Evolutionary conservation across 306 rosid genomes (phyloP).

Genomic region (Medicago lupulina): DNA sequence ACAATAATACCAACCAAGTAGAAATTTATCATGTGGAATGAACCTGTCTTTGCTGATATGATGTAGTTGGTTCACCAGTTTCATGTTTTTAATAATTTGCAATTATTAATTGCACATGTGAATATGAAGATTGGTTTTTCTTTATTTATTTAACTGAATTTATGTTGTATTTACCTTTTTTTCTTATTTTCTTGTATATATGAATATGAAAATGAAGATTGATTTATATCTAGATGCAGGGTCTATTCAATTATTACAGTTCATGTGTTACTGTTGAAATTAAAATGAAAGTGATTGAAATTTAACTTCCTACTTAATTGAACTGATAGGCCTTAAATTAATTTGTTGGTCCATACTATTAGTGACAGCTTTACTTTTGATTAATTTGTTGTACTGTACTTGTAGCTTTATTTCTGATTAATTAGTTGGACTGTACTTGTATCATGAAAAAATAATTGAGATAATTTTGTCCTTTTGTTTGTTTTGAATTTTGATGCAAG

Average conservation of each 20-base stretch:
- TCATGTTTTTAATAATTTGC: not conserved
- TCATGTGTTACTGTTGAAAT: constrained; percentile 26
- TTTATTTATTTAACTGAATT: no score
- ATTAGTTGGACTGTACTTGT: constrained; percentile 14
- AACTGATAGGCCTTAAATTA: not conserved
- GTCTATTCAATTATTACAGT: constrained; percentile 31
- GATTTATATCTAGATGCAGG: not conserved
- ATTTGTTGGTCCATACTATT: not conserved
- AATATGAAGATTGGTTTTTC: not conserved
- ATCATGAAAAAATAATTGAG: not conserved
- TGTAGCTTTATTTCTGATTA: not conserved
- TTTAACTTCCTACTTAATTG: not conserved
- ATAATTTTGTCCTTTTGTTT: not conserved
- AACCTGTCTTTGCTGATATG: constrained; percentile 7
- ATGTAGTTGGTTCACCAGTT: constrained; percentile 12
- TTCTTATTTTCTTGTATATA: not conserved
- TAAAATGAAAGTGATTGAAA: constrained; percentile 32
- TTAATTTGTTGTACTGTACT: constrained; percentile 3
- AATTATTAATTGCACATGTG: constrained; percentile 12
- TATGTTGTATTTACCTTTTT: no score
- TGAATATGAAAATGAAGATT: constrained; percentile 17
- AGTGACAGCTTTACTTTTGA: not conserved
- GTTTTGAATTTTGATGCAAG: no score
- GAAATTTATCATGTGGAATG: constrained; percentile 9
- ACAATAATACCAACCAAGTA: not conserved